A percentile compares a stretch with the other conserved stretches of the same genome.
phyloP scores from a whole-genome alignment of 495 filamentous ascomycete genomes.

The Sporormia fimetaria region DNA sequence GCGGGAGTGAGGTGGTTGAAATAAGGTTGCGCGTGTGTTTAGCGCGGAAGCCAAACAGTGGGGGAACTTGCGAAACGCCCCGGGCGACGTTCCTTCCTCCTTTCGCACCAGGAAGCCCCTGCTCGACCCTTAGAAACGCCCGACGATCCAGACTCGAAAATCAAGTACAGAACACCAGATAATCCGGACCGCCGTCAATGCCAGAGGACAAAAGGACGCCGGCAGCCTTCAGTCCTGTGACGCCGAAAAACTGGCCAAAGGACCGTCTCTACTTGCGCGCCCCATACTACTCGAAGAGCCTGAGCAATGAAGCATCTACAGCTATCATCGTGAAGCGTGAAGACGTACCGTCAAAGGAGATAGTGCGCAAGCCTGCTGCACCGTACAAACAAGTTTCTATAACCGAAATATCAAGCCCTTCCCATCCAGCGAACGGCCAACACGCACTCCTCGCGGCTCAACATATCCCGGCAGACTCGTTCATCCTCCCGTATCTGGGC shows the following conservation, averaged over 20 bases:
- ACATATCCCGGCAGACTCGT: conserved; percentile 43
- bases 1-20: no score
- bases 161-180: no score
- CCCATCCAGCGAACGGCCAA: conserved; percentile 55
- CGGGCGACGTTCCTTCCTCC: no score
- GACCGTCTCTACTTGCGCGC: conserved; percentile 41
- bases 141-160: no score
- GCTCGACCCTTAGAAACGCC: no score
- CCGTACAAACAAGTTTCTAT: conserved; percentile 44
- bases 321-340: conserved; percentile 28
- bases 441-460: conserved; percentile 52
- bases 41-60: no score
- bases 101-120: no score
- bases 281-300: conserved; percentile 40
- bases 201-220: not conserved
- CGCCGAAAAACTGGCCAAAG: conserved; percentile 49
- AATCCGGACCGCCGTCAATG: not conserved
- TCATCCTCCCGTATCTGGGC: conserved; percentile 58
- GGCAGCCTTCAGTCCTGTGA: not conserved
- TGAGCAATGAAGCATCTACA: conserved; percentile 18
- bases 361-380: conserved; percentile 23
- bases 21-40: no score
- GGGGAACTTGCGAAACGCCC: no score
- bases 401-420: conserved; percentile 38
- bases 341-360: conserved; percentile 6